These are phyloP conservation scores for Cichorium intybus DNA, from an alignment of 140 eudicot species.

Conservation along the genomic window DNA sequence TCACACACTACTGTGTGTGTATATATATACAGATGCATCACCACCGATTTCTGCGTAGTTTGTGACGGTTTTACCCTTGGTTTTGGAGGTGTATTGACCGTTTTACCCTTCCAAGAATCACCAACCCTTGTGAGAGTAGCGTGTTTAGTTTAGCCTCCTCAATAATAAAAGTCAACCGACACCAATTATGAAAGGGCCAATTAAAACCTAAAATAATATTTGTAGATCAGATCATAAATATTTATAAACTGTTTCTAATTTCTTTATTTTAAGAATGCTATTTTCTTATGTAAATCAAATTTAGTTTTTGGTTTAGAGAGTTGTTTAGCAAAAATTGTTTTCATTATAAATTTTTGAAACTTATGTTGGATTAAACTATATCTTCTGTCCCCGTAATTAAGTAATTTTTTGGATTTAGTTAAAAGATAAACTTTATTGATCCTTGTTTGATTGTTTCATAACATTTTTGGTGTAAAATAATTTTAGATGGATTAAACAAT, in stretches of 20 bases:
- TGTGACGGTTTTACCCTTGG: conserved; percentile 23
- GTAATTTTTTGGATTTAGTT: neutral
- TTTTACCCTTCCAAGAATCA: conserved; percentile 12
- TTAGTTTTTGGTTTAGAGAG: neutral
- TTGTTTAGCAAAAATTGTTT: neutral
- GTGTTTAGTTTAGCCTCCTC: conserved; percentile 32
- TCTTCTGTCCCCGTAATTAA: neutral
- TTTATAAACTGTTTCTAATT: neutral
- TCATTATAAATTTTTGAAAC: neutral
- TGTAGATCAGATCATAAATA: conserved; percentile 25
- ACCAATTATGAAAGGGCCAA: conserved; percentile 27
- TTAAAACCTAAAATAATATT: conserved; percentile 20
- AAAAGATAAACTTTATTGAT: too few species aligned
- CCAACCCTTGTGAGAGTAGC: conserved; percentile 31
- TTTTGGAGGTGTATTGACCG: neutral
- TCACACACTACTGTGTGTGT: conserved; percentile 23
- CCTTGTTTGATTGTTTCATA: neutral
- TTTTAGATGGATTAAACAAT: too few species aligned
- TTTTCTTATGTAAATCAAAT: neutral
- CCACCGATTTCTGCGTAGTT: conserved; percentile 11
- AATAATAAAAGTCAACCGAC: conserved; percentile 37
- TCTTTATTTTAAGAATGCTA: neutral
- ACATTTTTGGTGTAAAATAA: too few species aligned
- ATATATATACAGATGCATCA: conserved; percentile 25
- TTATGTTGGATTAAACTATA: neutral